phyloP scores from a whole-genome alignment of 2,329 filamentous ascomycete species.

The Chaetomium sp. region DNA sequence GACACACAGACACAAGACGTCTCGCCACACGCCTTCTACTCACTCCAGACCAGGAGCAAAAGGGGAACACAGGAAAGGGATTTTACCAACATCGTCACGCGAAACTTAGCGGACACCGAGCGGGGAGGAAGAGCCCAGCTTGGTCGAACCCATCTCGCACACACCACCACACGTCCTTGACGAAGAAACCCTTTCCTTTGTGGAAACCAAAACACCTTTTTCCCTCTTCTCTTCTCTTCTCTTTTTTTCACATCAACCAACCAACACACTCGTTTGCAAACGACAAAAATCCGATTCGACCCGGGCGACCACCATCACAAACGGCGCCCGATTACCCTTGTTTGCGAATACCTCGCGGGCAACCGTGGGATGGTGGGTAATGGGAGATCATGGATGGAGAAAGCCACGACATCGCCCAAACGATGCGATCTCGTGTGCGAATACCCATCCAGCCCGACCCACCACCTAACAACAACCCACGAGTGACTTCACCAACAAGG shows the following conservation, averaged over 20 bases:
- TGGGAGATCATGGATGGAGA: background rate
- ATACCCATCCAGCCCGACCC: background rate
- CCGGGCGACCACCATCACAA: background rate
- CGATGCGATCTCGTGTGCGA: background rate
- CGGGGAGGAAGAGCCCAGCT: conserved; percentile 19
- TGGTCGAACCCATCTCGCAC: conserved; percentile 1
- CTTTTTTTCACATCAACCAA: background rate
- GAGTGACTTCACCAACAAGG: background rate
- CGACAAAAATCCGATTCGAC: background rate
- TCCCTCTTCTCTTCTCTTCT: background rate
- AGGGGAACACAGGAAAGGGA: conserved; percentile 10
- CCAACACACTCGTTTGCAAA: background rate
- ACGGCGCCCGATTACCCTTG: background rate
- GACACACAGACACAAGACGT: conserved; percentile 11
- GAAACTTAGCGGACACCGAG: conserved; percentile 2
- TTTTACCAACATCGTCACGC: conserved; percentile 6
- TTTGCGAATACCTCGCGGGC: background rate
- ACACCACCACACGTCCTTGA: conserved; percentile 14
- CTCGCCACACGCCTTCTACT: background rate
- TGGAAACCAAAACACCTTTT: conserved; percentile 1
- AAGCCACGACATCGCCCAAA: conserved; percentile 3
- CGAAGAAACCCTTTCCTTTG: conserved; percentile 15
- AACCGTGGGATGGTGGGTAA: no score
- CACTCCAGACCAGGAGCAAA: background rate
- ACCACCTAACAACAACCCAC: background rate